Conservation (phyloP, 2,329 filamentous ascomycete genomes). For the Fusarium papillatum region DNA sequence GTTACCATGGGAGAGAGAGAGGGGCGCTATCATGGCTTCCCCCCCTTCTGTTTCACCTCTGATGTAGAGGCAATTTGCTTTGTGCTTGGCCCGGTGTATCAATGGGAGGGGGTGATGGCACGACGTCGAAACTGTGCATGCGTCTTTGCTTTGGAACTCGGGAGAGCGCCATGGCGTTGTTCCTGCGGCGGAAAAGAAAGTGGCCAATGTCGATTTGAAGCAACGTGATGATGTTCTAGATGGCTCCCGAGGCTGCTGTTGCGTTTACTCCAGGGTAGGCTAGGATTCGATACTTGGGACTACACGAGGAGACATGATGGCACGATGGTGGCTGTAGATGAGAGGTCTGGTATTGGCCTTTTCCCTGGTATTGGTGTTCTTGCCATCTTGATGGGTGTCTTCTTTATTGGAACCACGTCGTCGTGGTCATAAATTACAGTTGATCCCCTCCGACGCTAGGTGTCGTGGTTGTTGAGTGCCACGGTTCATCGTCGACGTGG, state of each 20-base stretch:
- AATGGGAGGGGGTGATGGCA: conserved; percentile 27
- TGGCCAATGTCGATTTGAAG: neutral
- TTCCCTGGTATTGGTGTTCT: neutral
- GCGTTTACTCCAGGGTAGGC: conserved; percentile 27
- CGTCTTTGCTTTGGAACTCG: neutral
- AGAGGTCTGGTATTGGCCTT: neutral
- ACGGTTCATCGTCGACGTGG: conserved; percentile 21
- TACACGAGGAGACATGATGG: conserved; percentile 5
- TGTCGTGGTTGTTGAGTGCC: conserved; percentile 9
- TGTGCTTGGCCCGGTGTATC: conserved; percentile 23
- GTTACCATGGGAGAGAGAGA: conserved; percentile 2
- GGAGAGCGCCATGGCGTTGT: neutral
- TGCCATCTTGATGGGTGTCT: neutral
- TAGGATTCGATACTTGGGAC: neutral
- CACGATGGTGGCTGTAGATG: conserved; percentile 3
- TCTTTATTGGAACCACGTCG: conserved; percentile 31
- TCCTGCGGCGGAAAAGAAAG: neutral
- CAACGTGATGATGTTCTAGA: neutral
- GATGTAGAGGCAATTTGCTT: conserved; percentile 16
- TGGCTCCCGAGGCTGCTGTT: neutral
- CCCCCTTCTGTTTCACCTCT: conserved; percentile 28
- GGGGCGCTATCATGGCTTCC: conserved; percentile 21
- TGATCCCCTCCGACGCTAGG: conserved; percentile 10
- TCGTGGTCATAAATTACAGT: conserved; percentile 17
- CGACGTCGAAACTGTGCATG: neutral